Evolutionary conservation across 768 basidiomycete genomes (phyloP).

Genomic region (Termitomyces eurrhizus): DNA sequence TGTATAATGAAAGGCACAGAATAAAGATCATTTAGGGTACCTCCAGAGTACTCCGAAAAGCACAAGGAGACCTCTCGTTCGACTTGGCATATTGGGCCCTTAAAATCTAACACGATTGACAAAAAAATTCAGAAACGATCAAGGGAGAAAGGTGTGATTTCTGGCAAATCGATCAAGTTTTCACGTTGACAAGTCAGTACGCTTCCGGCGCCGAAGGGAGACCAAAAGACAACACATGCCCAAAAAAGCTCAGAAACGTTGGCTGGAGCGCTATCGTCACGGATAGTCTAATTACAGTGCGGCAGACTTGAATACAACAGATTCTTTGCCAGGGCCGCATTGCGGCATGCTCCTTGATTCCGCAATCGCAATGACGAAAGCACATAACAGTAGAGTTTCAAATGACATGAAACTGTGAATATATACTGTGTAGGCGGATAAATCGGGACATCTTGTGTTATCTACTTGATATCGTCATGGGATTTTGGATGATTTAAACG

Average conservation of each 20-base stretch:
- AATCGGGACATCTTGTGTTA: not conserved
- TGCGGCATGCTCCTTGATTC: constrained; percentile 23
- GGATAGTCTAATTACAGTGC: too few species aligned
- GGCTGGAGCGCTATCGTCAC: constrained; percentile 10
- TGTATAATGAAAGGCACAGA: not conserved
- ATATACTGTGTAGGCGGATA: constrained; percentile 21
- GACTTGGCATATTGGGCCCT: not conserved
- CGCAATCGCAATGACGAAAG: constrained; percentile 16
- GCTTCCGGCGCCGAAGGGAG: constrained; percentile 15
- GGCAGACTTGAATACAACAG: constrained; percentile 17
- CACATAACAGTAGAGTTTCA: too few species aligned
- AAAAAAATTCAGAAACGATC: not conserved
- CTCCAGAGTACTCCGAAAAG: not conserved
- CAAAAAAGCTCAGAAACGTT: constrained; percentile 14
- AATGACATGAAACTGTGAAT: too few species aligned
- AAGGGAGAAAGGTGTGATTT: not conserved
- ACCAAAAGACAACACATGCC: constrained; percentile 12
- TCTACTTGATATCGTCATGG: constrained; percentile 26
- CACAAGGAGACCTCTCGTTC: not conserved
- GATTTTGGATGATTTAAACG: constrained; percentile 16
- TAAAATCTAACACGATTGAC: not conserved
- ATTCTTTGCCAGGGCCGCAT: constrained; percentile 25
- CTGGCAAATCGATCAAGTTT: not conserved
- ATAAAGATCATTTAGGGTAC: not conserved
- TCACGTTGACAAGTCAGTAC: not conserved